Percentiles rank a stretch among this genome's conserved stretches.
Evolutionary conservation across 2,329 filamentous ascomycete species (phyloP).

Genomic region (Diaporthe longicolla): DNA sequence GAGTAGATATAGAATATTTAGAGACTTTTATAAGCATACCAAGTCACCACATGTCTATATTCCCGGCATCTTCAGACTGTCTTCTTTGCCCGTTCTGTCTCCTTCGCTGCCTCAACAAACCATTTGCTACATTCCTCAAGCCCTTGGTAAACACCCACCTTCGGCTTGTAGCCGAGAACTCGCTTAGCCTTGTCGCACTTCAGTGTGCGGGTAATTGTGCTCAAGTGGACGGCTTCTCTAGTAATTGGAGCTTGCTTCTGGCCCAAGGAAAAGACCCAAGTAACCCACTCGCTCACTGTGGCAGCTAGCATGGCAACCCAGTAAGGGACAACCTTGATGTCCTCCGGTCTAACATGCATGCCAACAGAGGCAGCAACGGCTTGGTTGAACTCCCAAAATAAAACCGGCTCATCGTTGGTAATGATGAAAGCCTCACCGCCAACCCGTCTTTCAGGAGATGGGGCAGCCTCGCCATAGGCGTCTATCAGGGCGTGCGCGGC

Average conservation of each 20-base stretch:
- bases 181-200: slow-evolving; percentile 45
- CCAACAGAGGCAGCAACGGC: slow-evolving; percentile 48
- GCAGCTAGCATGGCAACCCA: slow-evolving; percentile 43
- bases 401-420: slow-evolving; percentile 51
- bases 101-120: slow-evolving; percentile 40
- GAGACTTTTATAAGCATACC: too few species aligned
- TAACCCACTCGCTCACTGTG: slow-evolving; percentile 47
- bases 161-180: slow-evolving; percentile 45
- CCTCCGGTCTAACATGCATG: slow-evolving; percentile 43
- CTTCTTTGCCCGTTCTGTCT: not conserved
- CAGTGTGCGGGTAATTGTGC: slow-evolving; percentile 43
- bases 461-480: slow-evolving; percentile 43
- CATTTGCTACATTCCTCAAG: slow-evolving; percentile 43
- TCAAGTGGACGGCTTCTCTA: slow-evolving; percentile 43
- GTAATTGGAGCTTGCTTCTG: slow-evolving; percentile 41
- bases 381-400: slow-evolving; percentile 52
- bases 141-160: slow-evolving; percentile 42
- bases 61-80: not conserved
- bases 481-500: slow-evolving; percentile 48
- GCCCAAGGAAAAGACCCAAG: slow-evolving; percentile 43
- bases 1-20: too few species aligned
- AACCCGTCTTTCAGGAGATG: slow-evolving; percentile 43
- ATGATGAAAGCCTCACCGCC: slow-evolving; percentile 54
- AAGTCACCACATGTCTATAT: too few species aligned
- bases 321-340: slow-evolving; percentile 45